phyloP scores from a whole-genome alignment of 768 basidiomycete species.

The Inosperma sp. region DNA sequence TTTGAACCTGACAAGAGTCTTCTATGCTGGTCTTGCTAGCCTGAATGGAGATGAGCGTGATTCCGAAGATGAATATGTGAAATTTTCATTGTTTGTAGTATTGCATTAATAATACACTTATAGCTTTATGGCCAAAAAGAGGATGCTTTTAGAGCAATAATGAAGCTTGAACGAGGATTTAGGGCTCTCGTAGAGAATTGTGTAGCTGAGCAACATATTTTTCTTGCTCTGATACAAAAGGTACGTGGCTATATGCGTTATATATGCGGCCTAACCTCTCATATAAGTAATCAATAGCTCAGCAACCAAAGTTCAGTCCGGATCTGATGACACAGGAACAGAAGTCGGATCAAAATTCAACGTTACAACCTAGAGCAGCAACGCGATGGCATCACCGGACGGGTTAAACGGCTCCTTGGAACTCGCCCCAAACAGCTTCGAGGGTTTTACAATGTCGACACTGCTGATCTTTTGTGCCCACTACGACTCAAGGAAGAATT shows the following conservation, averaged over 20 bases:
- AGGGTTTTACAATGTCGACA: neutral
- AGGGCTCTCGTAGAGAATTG: neutral
- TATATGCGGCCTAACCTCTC: neutral
- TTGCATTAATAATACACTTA: too few relatives aligned
- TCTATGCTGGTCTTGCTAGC: slow-evolving; percentile 1
- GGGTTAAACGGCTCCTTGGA: too few relatives aligned
- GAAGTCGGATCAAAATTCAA: too few relatives aligned
- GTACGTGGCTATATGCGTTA: neutral
- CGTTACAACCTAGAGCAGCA: too few relatives aligned
- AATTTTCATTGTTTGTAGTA: too few relatives aligned
- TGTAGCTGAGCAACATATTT: neutral
- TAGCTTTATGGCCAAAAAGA: neutral
- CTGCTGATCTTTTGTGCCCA: neutral
- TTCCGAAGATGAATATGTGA: neutral
- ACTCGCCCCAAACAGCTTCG: neutral
- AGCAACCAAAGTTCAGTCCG: too few relatives aligned
- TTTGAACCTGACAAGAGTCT: neutral
- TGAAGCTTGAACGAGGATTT: slow-evolving; percentile 1
- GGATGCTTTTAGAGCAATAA: slow-evolving; percentile 3
- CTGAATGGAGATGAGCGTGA: neutral
- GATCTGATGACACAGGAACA: too few relatives aligned
- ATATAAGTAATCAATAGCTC: too few relatives aligned
- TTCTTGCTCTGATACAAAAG: neutral
- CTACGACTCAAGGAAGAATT: neutral
- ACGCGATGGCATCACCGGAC: too few relatives aligned